These are phyloP conservation scores for Glutinoglossum americanum DNA, from an alignment of 495 filamentous ascomycete genomes.

Conservation along the genomic window DNA sequence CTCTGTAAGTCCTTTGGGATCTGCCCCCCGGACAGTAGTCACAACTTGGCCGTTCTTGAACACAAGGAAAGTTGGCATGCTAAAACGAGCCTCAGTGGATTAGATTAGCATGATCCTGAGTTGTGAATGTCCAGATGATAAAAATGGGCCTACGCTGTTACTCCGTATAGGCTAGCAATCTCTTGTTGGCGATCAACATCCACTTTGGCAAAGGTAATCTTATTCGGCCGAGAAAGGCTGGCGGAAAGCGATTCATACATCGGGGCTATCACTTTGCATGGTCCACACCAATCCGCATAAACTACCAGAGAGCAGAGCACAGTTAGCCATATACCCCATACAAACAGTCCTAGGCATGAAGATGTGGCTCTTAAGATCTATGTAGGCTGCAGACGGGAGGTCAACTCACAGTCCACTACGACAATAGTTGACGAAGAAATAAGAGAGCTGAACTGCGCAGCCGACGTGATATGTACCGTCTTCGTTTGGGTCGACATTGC, in stretches of 20 bases:
- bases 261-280: conserved; percentile 47
- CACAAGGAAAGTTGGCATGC: conserved; percentile 72
- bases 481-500: conserved; percentile 7
- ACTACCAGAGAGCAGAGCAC: conserved; percentile 16
- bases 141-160: conserved; percentile 19
- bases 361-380: neutral
- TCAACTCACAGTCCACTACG: conserved; percentile 15
- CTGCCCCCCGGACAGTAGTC: conserved; percentile 51
- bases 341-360: neutral
- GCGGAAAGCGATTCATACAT: conserved; percentile 29
- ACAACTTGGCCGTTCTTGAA: conserved; percentile 53
- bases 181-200: conserved; percentile 32
- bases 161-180: conserved; percentile 22
- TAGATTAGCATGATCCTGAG: neutral
- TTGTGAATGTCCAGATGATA: neutral
- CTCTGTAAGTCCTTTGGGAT: conserved; percentile 42
- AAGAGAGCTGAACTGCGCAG: conserved; percentile 14
- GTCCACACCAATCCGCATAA: conserved; percentile 42
- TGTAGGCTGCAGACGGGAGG: neutral
- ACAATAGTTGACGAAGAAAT: conserved; percentile 14
- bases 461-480: conserved; percentile 11
- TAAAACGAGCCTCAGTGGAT: conserved; percentile 6
- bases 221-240: conserved; percentile 18
- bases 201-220: conserved; percentile 36
- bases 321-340: neutral